Conservation (phyloP, 225 moss, liverwort and hornwort species). For the Takakia lepidozioides region DNA sequence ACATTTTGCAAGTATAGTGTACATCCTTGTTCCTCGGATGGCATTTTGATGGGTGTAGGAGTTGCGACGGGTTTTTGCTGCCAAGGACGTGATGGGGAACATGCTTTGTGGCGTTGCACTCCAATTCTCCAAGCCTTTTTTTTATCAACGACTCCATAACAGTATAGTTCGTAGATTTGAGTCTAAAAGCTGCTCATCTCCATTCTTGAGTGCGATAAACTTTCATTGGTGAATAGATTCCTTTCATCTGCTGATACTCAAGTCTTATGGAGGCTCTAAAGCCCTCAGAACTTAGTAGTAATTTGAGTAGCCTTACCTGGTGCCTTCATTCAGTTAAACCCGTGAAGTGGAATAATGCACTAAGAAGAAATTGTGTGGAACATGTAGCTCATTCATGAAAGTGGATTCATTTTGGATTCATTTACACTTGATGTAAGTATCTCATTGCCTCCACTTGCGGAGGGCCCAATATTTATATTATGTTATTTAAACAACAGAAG, state of each 20-base stretch:
- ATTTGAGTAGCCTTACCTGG: neutral
- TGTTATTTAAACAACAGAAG: too few species aligned
- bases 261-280: too few species aligned
- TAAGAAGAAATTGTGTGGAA: constrained; percentile 20
- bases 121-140: constrained; percentile 47
- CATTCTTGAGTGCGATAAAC: too few species aligned
- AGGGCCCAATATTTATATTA: too few species aligned
- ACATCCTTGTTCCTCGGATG: too few species aligned
- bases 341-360: constrained; percentile 10
- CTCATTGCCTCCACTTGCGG: too few species aligned
- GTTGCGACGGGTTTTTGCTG: constrained; percentile 55
- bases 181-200: constrained; percentile 5
- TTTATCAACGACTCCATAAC: constrained; percentile 45
- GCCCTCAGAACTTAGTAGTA: too few species aligned
- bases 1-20: too few species aligned
- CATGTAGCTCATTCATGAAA: constrained; percentile 29
- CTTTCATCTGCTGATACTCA: too few species aligned
- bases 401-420: too few species aligned
- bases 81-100: constrained; percentile 56
- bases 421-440: too few species aligned
- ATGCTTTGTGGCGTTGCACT: constrained; percentile 56
- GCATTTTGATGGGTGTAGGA: constrained; percentile 20
- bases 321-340: neutral
- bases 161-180: constrained; percentile 14
- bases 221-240: too few species aligned